Base-by-base conservation (phyloP, 768 basidiomycete species). In the Termitomyces sp. region DNA sequence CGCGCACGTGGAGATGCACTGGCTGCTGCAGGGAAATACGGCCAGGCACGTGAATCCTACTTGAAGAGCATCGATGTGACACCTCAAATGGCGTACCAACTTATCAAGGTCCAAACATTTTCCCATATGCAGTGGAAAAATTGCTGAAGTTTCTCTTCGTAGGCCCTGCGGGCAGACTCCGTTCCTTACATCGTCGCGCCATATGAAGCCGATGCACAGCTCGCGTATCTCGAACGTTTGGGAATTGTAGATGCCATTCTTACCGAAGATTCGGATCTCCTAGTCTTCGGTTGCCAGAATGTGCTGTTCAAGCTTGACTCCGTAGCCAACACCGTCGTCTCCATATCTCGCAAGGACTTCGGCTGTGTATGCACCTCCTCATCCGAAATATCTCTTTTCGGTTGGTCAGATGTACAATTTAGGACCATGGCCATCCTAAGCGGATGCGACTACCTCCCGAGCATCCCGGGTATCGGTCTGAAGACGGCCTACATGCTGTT, bases 131-230 rank as follows among this genome's bases (percentile, higher is more conserved):
- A 43, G 43, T 13, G 43, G 35, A 16, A 36, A 36, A 36, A 56
- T 38, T 36, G 20, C 41, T 53, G 54, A 61, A 58, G 67, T 33
- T 57, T 28, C 55, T 13, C 36, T 51, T n/a, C 58, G 10, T 64
- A 98, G 95, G 95, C 91, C 12, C 78, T 99, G 35, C 82, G 82
- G 50, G 91, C 89, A 12, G 95, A 97, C 68, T 74, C 76, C 18
- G 82, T 98, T 8, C 70, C 81, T 20, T 97, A 96, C 69, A 77
- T 98, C 41, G 97, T 98, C 18, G 96, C 97, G 4, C 97, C 97
- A 0, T 99, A 98, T 71, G 97, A 99, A 78, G 97, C 97, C 0
- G 97, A 99, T 68, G 94, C 97, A 1, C 97, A 99, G 71, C 82
- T 99, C 58, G 89, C 93, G 48, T 98, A 89, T 73, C 82, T 99